phyloP scores from a whole-genome alignment of 2,329 filamentous ascomycete genomes.

The Emmonsiellopsis sp. region DNA sequence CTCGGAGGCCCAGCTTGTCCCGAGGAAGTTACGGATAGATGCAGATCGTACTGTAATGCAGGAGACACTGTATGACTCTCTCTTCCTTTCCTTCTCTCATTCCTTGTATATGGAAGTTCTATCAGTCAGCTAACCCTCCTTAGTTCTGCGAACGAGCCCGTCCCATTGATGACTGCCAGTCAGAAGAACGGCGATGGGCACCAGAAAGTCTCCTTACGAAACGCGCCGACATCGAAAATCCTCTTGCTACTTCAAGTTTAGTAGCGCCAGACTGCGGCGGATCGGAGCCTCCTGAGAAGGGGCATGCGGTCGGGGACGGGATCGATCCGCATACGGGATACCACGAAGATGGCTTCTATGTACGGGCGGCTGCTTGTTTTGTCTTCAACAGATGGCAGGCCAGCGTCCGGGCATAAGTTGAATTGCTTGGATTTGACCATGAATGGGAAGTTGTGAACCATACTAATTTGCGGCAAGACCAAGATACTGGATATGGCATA shows the following conservation, averaged over 20 bases:
- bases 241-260: too few relatives aligned
- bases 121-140: too few relatives aligned
- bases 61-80: background rate
- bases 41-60: background rate
- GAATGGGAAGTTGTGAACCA: too few relatives aligned
- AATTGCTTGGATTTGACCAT: background rate
- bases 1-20: background rate
- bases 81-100: background rate
- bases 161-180: too few relatives aligned
- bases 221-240: too few relatives aligned
- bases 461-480: too few relatives aligned
- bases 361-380: background rate
- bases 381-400: background rate
- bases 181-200: too few relatives aligned
- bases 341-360: background rate
- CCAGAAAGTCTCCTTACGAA: too few relatives aligned
- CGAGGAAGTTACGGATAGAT: background rate
- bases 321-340: background rate
- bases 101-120: too few relatives aligned
- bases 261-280: background rate
- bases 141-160: too few relatives aligned
- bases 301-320: background rate
- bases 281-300: background rate
- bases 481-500: too few relatives aligned
- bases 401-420: background rate